Base-by-base conservation (phyloP, 2,329 filamentous ascomycete genomes). In the Zasmidium cellare region DNA sequence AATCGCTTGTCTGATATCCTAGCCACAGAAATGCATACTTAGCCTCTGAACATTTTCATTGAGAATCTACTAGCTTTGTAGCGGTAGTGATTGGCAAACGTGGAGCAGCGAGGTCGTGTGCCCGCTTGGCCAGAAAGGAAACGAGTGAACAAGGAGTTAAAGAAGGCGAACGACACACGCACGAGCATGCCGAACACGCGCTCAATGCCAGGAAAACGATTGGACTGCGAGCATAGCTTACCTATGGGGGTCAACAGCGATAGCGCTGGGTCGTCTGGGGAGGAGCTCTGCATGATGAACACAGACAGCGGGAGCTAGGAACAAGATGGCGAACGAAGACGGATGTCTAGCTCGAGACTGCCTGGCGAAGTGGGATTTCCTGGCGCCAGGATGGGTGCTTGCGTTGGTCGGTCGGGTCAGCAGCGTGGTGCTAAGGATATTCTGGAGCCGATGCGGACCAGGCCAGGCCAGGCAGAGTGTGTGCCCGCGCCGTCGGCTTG, bases 1-100 rank as follows among this genome's bases (percentile, higher is more conserved):
- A 81, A 59, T 77, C 76, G 64, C 78, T 74, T 58, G 71, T 72
- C 63, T 78, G 76, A 69, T 80, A 81, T 68, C 79, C 79, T 80
- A 53, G 51, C 48, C 46, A 11, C 25, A 28, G 53, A 53, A 56
- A 23, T 22, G 20, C 28, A 60, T 61, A 62, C 61, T 67, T 65
- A 66, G 64, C 64, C 59, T 66, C 14, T 57, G 46, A 44, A 23
- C 35, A 11, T 6, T 11, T 28, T 28, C 25, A n/a, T 28, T 11
- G 6, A 28, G 46, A 22, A 18, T 22, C 23, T 35, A 57, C 24
- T 48, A 31, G 25, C 16, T 24, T 6, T 51, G 14, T 24, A 18
- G 7, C 38, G 16, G 3, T n/a, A 20, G 6, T 35, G 28, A n/a
- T n/a, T n/a, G 25, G 3, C 24, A 19, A 25, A 51, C 46, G 41